phyloP scores from a whole-genome alignment of 1,139 yeast genomes.

The Yamadazyma buinensis region DNA sequence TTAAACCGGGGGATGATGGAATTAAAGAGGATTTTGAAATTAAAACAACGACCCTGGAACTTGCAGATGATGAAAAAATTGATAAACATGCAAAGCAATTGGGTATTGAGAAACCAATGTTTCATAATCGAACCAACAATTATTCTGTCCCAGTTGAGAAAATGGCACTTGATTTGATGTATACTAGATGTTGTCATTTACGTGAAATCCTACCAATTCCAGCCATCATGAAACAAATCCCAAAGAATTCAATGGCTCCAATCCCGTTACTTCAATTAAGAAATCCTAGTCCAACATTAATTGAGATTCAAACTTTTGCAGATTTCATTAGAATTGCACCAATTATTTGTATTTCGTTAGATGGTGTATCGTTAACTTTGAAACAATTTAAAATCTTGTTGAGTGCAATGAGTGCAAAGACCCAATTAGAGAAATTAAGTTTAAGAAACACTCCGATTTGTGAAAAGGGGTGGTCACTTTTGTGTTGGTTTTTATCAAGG shows the following conservation, averaged over 20 bases:
- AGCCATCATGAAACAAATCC: slow-evolving; percentile 70
- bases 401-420: slow-evolving; percentile 58
- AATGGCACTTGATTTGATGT: slow-evolving; percentile 59
- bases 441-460: slow-evolving; percentile 69
- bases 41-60: slow-evolving; percentile 30
- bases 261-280: slow-evolving; percentile 60
- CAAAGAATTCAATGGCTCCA: slow-evolving; percentile 66
- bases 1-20: slow-evolving; percentile 13
- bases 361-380: slow-evolving; percentile 61
- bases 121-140: slow-evolving; percentile 20
- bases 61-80: slow-evolving; percentile 29
- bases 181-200: slow-evolving; percentile 73
- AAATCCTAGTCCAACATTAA: slow-evolving; percentile 71
- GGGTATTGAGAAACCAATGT: slow-evolving; percentile 49
- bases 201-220: slow-evolving; percentile 75
- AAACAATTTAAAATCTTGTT: slow-evolving; percentile 64
- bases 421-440: slow-evolving; percentile 61
- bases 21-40: slow-evolving; percentile 22
- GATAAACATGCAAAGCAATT: slow-evolving; percentile 33
- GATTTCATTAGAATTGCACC: slow-evolving; percentile 77
- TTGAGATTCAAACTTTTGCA: slow-evolving; percentile 70
- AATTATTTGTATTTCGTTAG: slow-evolving; percentile 61
- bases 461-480: slow-evolving; percentile 64
- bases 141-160: slow-evolving; percentile 38
- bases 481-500: slow-evolving; percentile 68